phyloP scores from a whole-genome alignment of 345 rosid genomes.

The Citropsis articulata region DNA sequence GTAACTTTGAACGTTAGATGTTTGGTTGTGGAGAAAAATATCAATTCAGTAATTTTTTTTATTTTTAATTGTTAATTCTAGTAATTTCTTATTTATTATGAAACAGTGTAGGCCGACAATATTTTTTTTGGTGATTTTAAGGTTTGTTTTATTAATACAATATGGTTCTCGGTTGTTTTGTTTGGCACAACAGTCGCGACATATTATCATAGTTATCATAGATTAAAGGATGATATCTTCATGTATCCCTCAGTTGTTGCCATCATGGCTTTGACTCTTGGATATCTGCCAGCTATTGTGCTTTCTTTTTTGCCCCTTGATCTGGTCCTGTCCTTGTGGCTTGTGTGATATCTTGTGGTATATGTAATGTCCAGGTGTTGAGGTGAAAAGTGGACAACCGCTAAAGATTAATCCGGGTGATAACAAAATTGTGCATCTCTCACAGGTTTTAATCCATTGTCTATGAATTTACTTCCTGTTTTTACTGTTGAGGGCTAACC shows the following conservation, averaged over 20 bases:
- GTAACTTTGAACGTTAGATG: not conserved
- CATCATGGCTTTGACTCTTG: not conserved
- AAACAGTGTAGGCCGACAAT: not conserved
- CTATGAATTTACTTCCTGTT: not conserved
- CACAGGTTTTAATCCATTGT: conserved; percentile 42
- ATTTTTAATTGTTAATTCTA: not conserved
- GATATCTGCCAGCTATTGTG: not conserved
- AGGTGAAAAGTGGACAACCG: conserved; percentile 48
- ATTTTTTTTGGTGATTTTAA: not conserved
- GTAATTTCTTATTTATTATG: not conserved
- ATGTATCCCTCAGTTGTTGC: not conserved
- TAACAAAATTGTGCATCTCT: conserved; percentile 48
- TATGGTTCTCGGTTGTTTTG: too few species aligned
- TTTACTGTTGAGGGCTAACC: not conserved
- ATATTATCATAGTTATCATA: not conserved
- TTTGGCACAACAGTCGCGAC: not conserved
- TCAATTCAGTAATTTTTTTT: not conserved
- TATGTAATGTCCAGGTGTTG: conserved; percentile 46
- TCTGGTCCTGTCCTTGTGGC: not conserved
- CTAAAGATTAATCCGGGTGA: conserved; percentile 33
- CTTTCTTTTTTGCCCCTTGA: not conserved
- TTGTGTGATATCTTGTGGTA: not conserved
- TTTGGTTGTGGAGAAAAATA: conserved; percentile 1
- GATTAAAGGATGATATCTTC: not conserved
- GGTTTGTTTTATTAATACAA: not conserved